phyloP scores from a whole-genome alignment of 2,329 filamentous ascomycete species.

The Sphaerulina vaccinii region DNA sequence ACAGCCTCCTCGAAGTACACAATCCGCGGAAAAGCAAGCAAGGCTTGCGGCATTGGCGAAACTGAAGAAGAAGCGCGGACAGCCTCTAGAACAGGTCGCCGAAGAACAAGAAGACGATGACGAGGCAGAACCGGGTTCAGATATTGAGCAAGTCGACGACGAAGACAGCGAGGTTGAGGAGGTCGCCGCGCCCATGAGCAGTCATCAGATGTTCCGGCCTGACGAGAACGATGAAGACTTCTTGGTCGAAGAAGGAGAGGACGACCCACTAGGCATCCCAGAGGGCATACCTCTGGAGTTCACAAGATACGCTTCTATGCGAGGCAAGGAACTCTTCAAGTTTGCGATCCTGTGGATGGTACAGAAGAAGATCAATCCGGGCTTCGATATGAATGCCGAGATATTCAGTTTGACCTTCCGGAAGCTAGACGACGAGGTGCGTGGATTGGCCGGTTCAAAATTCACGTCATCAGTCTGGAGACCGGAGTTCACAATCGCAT shows the following conservation, averaged over 20 bases:
- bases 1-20: conserved; percentile 28
- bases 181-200: conserved; percentile 35
- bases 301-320: conserved; percentile 64
- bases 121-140: conserved; percentile 31
- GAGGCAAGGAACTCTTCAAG: conserved; percentile 69
- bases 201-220: conserved; percentile 50
- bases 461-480: conserved; percentile 72
- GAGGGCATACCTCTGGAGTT: conserved; percentile 67
- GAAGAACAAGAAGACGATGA: conserved; percentile 26
- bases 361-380: conserved; percentile 73
- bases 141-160: conserved; percentile 31
- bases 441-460: conserved; percentile 66
- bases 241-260: conserved; percentile 53
- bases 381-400: conserved; percentile 61
- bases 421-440: conserved; percentile 70
- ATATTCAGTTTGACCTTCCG: conserved; percentile 68
- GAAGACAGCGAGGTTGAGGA: conserved; percentile 54
- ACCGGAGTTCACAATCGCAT: conserved; percentile 61
- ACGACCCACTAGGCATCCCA: conserved; percentile 55
- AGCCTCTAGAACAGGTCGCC: conserved; percentile 26
- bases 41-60: conserved; percentile 46
- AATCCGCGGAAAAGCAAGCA: conserved; percentile 37
- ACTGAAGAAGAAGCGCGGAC: conserved; percentile 40
- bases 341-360: conserved; percentile 78
- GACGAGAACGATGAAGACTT: conserved; percentile 64